Base-by-base conservation (phyloP, 2,329 filamentous ascomycete species). In the Penicillium sp. region DNA sequence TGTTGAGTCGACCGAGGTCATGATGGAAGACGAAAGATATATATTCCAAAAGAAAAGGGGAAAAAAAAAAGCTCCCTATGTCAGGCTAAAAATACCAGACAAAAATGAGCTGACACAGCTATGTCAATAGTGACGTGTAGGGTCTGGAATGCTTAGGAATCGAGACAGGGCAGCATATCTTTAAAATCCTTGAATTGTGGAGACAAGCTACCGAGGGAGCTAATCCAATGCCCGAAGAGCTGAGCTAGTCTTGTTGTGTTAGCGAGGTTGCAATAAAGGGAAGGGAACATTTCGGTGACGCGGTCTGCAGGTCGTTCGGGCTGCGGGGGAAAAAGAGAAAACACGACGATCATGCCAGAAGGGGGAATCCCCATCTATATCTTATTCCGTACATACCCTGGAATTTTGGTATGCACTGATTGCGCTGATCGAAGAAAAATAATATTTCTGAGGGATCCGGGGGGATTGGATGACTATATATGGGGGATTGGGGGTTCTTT, bases 1-100 rank as follows among this genome's bases (percentile, higher is more conserved):
- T 55, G 64, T 59, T 37, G 61, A 62, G 48, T 63, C 59, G 44
- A 67, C 57, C 4, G 68, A 61, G 2, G 64, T 53, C 70, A 72
- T 73, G 42, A 42, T 57, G 14, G 39, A 34, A 24, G 9, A 49
- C 32, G 22, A 44, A 24, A 20, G 18, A 40, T 55, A 18, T 43
- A 50, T 44, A 51, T 39, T 10, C 32, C n/a, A 18, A 18, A 35
- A 31, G n/a, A 29, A 29, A 44, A 26, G 5, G 8, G 24, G 24
- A 14, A 16, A 22, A n/a, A 24, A 13, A 13, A 14, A 44, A n/a
- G 14, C 31, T 22, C n/a, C 24, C 18, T 24, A 47, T 40, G 7
- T 9, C 45, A 5, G 32, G 24, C 7, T 31, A 34, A 14, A 24
- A 32, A 53, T 32, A 18, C 42, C 35, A 31, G 24, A 7, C 52